These are phyloP conservation scores for Cubamyces lactineus DNA, from an alignment of 768 basidiomycete species.

Conservation along the genomic window DNA sequence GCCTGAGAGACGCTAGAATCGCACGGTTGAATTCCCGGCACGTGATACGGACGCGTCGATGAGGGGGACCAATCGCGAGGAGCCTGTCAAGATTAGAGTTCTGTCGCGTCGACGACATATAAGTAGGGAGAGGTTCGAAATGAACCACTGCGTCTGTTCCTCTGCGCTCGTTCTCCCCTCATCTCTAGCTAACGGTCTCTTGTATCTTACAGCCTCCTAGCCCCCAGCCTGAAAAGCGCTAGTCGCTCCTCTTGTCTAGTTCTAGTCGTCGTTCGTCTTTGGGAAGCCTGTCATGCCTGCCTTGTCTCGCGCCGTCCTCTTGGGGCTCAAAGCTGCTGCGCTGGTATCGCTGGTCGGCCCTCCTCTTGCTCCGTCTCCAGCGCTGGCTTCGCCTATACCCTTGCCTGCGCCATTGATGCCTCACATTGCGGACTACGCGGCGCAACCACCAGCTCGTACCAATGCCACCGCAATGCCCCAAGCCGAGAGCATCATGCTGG, in stretches of 20 bases:
- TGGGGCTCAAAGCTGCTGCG: constrained; percentile 45
- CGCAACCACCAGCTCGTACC: constrained; percentile 23
- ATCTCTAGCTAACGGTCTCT: constrained; percentile 22
- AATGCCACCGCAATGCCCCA: constrained; percentile 9
- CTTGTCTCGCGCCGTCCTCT: constrained; percentile 41
- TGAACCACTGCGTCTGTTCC: constrained; percentile 25
- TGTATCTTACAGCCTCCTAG: constrained; percentile 23
- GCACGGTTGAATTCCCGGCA: constrained; percentile 12
- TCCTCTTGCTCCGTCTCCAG: constrained; percentile 23
- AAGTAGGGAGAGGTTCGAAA: constrained; percentile 11
- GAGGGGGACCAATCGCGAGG: constrained; percentile 27
- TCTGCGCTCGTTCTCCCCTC: constrained; percentile 25
- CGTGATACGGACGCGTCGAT: constrained; percentile 26
- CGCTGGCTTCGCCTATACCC: constrained; percentile 35
- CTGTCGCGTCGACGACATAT: constrained; percentile 29
- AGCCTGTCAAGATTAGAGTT: constrained; percentile 27
- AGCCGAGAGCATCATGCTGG: neutral
- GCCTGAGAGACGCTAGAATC: neutral
- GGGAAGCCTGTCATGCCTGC: constrained; percentile 37
- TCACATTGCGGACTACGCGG: constrained; percentile 26
- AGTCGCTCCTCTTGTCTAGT: constrained; percentile 12
- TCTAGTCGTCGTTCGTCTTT: constrained; percentile 10
- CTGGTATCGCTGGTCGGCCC: constrained; percentile 42
- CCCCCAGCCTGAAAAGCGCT: constrained; percentile 25
- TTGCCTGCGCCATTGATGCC: constrained; percentile 24